Conservation (phyloP, 768 basidiomycete species). For the Tylopilus sp. region DNA sequence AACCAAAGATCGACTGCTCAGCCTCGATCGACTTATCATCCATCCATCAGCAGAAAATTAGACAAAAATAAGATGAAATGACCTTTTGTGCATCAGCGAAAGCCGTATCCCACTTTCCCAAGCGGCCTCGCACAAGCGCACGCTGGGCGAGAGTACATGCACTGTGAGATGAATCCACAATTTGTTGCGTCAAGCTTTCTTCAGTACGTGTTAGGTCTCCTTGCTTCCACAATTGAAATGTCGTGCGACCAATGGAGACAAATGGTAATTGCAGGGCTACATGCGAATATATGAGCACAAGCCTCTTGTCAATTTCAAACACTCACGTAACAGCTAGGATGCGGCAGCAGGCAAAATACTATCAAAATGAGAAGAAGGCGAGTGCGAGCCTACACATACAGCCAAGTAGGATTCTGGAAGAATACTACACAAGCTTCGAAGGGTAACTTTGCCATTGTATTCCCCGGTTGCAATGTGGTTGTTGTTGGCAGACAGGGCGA, state of each 20-base stretch:
- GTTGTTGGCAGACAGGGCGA: no score
- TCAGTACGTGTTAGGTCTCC: neutral
- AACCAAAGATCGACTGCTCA: neutral
- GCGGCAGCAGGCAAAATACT: no score
- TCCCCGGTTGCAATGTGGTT: no score
- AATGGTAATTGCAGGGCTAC: neutral
- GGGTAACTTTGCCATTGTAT: no score
- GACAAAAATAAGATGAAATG: neutral
- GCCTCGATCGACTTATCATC: neutral
- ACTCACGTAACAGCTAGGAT: no score
- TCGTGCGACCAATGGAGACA: neutral
- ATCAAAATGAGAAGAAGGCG: no score
- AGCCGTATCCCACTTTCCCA: neutral
- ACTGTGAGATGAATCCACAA: neutral
- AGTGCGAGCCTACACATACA: no score
- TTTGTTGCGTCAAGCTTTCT: constrained; percentile 1
- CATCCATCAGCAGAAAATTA: neutral
- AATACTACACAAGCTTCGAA: no score
- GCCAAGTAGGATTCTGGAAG: no score
- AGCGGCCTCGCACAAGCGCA: neutral
- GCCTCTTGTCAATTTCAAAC: no score
- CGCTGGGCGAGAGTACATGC: neutral
- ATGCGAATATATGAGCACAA: no score
- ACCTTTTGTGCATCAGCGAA: constrained; percentile 5
- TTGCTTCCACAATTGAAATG: neutral